Evolutionary conservation across 768 basidiomycete genomes (phyloP).

Genomic region (Termitomyces sp.): DNA sequence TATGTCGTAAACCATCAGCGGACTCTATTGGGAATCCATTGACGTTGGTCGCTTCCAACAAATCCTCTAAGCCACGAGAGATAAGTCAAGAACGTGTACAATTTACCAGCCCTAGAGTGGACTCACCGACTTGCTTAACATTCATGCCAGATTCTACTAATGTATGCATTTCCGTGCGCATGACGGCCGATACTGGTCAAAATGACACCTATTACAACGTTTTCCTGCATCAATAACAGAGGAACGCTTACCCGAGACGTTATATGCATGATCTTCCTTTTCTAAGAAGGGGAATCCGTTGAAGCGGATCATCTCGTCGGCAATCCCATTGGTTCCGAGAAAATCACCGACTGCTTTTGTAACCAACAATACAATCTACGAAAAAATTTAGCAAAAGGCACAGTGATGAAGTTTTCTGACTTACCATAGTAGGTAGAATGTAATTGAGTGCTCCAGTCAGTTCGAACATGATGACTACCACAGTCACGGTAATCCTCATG

Average conservation of each 20-base stretch:
- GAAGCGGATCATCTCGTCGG: constrained; percentile 95
- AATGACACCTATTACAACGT: not conserved
- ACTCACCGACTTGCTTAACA: constrained; percentile 75
- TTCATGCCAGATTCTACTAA: constrained; percentile 72
- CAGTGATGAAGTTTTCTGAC: constrained; percentile 11
- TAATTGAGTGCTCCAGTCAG: constrained; percentile 96
- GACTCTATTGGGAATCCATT: constrained; percentile 92
- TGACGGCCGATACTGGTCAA: constrained; percentile 75
- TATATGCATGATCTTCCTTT: constrained; percentile 90
- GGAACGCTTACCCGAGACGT: constrained; percentile 70
- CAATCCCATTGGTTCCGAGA: constrained; percentile 89
- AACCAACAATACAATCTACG: constrained; percentile 89
- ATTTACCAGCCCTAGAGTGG: not conserved
- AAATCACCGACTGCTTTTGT: constrained; percentile 97
- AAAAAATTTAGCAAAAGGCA: constrained; percentile 3
- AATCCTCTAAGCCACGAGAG: constrained; percentile 44
- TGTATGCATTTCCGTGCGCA: constrained; percentile 76
- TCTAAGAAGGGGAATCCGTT: constrained; percentile 97
- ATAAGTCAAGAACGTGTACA: not conserved
- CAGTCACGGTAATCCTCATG: constrained; percentile 95
- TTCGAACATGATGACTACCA: constrained; percentile 99
- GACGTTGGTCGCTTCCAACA: constrained; percentile 66
- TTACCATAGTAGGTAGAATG: constrained; percentile 95
- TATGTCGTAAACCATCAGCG: constrained; percentile 48
- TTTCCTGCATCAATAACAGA: not conserved